phyloP scores from a whole-genome alignment of 148 eudicot species.

The Agrostemma githago region DNA sequence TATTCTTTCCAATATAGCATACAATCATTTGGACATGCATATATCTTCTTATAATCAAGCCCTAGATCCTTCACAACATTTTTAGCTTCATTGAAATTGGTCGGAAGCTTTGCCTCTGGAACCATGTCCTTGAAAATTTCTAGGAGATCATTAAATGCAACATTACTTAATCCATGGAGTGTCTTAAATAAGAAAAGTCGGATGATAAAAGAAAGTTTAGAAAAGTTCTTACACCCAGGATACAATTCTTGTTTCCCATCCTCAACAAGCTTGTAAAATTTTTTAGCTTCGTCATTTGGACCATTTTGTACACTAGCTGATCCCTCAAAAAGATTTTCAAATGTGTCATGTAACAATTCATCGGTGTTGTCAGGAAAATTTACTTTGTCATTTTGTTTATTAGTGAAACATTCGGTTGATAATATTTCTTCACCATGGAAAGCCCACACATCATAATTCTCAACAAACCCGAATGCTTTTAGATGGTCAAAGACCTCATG shows the following conservation, averaged over 20 bases:
- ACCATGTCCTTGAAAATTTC: background rate
- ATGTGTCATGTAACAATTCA: background rate
- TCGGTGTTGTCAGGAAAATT: background rate
- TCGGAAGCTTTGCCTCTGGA: background rate
- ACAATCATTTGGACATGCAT: too few species aligned
- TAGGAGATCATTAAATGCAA: background rate
- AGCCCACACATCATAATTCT: background rate
- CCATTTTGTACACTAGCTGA: background rate
- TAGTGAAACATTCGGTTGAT: background rate
- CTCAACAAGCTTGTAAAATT: background rate
- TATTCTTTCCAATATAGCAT: slow-evolving; percentile 3
- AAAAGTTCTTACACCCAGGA: slow-evolving; percentile 1
- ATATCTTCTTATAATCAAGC: slow-evolving; percentile 2
- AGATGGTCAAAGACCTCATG: background rate
- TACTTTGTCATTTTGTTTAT: too few species aligned
- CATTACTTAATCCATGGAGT: background rate
- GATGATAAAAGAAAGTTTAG: background rate
- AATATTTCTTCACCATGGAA: background rate
- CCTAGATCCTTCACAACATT: background rate
- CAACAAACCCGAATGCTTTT: background rate
- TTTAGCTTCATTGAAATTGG: background rate
- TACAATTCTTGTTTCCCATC: slow-evolving; percentile 2
- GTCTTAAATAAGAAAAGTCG: background rate
- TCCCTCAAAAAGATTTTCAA: background rate
- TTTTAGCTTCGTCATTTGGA: background rate